phyloP scores from a whole-genome alignment of 768 basidiomycete genomes.

The Termitomyces sp. region DNA sequence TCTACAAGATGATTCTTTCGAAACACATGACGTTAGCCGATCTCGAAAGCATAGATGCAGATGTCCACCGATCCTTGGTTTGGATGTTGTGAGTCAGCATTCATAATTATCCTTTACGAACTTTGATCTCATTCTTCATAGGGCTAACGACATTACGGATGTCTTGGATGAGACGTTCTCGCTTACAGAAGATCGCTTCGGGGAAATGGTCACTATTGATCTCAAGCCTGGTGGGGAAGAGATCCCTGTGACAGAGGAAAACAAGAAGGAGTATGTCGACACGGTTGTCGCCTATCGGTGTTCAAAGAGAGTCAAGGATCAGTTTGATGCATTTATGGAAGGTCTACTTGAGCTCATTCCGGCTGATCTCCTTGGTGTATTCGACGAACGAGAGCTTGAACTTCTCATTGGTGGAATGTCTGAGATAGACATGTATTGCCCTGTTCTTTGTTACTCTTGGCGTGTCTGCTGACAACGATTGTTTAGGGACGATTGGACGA shows the following conservation, averaged over 20 bases:
- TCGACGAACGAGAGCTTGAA: constrained; percentile 88
- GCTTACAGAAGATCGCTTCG: constrained; percentile 68
- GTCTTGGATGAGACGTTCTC: constrained; percentile 71
- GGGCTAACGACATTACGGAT: constrained; percentile 73
- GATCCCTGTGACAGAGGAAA: constrained; percentile 62
- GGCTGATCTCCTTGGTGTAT: constrained; percentile 77
- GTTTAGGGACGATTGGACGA: constrained; percentile 81
- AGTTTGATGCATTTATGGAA: constrained; percentile 81
- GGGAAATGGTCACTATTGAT: constrained; percentile 62
- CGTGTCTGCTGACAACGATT: constrained; percentile 1
- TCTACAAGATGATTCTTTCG: constrained; percentile 73
- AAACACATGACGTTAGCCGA: constrained; percentile 58
- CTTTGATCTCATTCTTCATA: constrained; percentile 17
- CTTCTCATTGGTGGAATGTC: constrained; percentile 90
- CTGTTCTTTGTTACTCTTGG: background rate
- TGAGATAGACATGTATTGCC: constrained; percentile 78
- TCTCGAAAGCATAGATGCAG: constrained; percentile 64
- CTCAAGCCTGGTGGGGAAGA: constrained; percentile 58
- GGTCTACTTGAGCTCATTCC: constrained; percentile 82
- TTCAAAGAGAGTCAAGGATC: constrained; percentile 72
- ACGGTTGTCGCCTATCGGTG: constrained; percentile 80
- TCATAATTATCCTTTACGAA: too few relatives aligned
- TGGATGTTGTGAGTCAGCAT: constrained; percentile 63
- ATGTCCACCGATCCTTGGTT: constrained; percentile 59
- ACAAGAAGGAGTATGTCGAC: constrained; percentile 77